A percentile compares a stretch with the other conserved stretches of the same genome.
Evolutionary conservation across 176 grass and related monocot genomes (phyloP).

Genomic region (Aegilops speltoides): DNA sequence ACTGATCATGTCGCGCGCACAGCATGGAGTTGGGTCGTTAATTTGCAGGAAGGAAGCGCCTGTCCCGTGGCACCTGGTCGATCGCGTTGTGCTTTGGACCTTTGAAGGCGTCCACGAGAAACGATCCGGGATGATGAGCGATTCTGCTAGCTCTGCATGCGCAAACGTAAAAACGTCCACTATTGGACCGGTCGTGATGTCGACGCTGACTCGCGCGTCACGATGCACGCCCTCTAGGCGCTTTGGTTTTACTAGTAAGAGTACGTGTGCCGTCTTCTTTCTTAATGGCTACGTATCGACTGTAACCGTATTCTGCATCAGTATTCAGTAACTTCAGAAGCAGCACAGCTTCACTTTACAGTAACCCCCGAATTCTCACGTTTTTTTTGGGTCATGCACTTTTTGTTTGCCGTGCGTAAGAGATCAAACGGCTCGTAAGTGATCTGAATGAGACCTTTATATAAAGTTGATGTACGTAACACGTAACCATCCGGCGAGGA

Average conservation of each 20-base stretch:
- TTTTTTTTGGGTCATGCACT: too few species aligned
- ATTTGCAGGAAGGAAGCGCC: not conserved
- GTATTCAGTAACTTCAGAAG: too few species aligned
- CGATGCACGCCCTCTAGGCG: not conserved
- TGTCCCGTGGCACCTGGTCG: not conserved
- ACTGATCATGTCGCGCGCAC: not conserved
- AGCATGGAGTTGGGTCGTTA: constrained; percentile 1
- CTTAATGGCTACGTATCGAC: too few species aligned
- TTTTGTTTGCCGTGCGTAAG: too few species aligned
- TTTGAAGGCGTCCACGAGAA: constrained; percentile 6
- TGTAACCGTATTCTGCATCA: too few species aligned
- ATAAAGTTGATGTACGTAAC: too few species aligned
- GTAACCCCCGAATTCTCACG: too few species aligned
- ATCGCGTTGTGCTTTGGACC: not conserved
- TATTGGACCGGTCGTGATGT: not conserved
- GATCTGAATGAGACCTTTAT: too few species aligned
- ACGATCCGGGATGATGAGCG: not conserved
- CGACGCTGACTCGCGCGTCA: not conserved
- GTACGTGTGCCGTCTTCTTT: too few species aligned
- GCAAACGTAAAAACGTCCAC: not conserved
- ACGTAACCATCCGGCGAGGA: too few species aligned
- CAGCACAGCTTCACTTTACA: too few species aligned
- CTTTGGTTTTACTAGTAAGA: not conserved
- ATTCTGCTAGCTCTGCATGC: not conserved
- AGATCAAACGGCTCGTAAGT: too few species aligned